Base-by-base conservation (phyloP, 2,329 filamentous ascomycete species). In the Tolypocladium album region DNA sequence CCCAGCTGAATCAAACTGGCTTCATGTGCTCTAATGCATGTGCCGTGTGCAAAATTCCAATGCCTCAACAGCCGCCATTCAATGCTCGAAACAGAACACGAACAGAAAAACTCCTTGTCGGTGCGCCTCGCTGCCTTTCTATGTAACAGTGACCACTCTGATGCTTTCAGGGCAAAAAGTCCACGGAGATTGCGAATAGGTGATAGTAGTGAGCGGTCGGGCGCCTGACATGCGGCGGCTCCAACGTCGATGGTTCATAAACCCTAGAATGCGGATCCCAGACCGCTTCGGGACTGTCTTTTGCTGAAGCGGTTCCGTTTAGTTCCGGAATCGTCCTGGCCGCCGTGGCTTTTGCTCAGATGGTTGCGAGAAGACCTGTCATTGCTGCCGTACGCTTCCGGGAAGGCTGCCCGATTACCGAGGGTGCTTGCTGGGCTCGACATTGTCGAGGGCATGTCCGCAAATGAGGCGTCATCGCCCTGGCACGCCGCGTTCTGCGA, bases 201-300 rank as follows among this genome's bases (percentile, higher is more conserved):
- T 31, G 22, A 52, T 31, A 17, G n/a, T 12, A 20, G 36, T 34
- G 15, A 57, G 34, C 11, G n/a, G 42, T 34, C 56, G 38, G 20
- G 15, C 31, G 24, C 27, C 40, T 9, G 27, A 17, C 17, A n/a
- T 4, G 24, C 27, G 27, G 47, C 27, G 17, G 17, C 27, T n/a
- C 1, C 24, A 34, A 52, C 34, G 47, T 34, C 56, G 27, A 22
- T 20, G 27, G 8, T 45, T 34, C 13, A 38, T 38, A 31, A 38
- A 31, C 17, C 34, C 42, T 61, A 96, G 71, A 97, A 96, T 57
- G 90, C 89, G 56, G 92, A 89, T 36, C 91, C 91, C 56, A 96
- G 82, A n/a, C 93, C 92, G 72, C 91, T 96, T 76, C 95, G 96
- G 20, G 90, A 95, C 75, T 96, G 91, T 66, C 93, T 82, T 75